phyloP scores from a whole-genome alignment of 805 yeast species.

The Candida mattraensis region DNA sequence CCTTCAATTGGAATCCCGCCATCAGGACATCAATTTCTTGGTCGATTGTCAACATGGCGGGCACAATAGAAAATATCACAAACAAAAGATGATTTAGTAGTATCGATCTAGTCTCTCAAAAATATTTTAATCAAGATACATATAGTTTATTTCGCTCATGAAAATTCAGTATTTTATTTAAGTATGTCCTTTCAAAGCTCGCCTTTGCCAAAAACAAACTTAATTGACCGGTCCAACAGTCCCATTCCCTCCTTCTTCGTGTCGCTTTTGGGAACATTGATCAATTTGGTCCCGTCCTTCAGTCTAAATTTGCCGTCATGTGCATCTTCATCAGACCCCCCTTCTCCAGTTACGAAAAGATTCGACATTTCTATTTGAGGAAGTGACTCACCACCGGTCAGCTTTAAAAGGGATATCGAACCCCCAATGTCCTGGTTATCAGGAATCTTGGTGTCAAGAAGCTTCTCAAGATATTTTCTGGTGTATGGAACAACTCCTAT shows the following conservation, averaged over 20 bases:
- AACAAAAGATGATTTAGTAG: too few relatives aligned
- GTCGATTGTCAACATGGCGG: too few relatives aligned
- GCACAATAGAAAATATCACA: too few relatives aligned
- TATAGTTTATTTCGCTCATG: neutral
- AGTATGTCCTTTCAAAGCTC: conserved; percentile 15
- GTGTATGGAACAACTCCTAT: conserved; percentile 72
- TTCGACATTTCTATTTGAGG: conserved; percentile 16
- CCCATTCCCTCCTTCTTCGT: conserved; percentile 17
- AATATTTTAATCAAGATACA: too few relatives aligned
- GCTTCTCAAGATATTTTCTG: conserved; percentile 58
- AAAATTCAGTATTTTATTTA: conserved; percentile 4
- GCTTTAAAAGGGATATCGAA: conserved; percentile 21
- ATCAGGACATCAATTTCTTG: neutral
- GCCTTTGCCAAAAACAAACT: conserved; percentile 23
- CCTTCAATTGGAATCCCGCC: conserved; percentile 8
- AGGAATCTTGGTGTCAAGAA: conserved; percentile 45
- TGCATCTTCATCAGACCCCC: conserved; percentile 10
- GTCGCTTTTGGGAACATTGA: conserved; percentile 25
- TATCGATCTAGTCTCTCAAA: too few relatives aligned
- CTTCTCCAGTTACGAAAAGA: conserved; percentile 15
- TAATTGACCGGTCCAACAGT: conserved; percentile 14
- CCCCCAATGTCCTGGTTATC: conserved; percentile 51
- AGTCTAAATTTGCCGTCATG: conserved; percentile 30
- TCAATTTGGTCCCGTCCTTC: conserved; percentile 44
- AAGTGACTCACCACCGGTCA: conserved; percentile 11